Base-by-base conservation (phyloP, 2,329 filamentous ascomycete genomes). In the Xylaria polymorpha region DNA sequence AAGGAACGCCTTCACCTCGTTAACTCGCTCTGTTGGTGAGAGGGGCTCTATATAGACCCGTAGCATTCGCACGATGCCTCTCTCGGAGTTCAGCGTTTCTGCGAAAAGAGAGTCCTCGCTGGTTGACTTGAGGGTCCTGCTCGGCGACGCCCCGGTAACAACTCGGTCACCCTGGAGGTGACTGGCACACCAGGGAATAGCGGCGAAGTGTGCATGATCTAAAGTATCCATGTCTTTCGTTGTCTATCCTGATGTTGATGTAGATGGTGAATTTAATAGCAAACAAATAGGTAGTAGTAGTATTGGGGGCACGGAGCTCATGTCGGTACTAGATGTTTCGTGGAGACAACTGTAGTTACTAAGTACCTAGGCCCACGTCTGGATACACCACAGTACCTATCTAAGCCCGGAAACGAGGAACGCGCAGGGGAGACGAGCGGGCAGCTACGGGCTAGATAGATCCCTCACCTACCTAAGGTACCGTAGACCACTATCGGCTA, bases 31-130 rank as follows among this genome's bases (percentile, higher is more conserved):
- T 18, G 46, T 61, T 12, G 73, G 66, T 7, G 62, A 56, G 20
- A 69, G n/a, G 3, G 81, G 80, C 7, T 76, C 77, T 10, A 77
- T 72, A 75, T 84, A 84, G 70, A 85, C 79, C 29, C 79, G 78
- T 10, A 87, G 72, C 71, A 83, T 84, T 4, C 76, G 77, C 1
- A 80, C 74, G 61, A 91, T 83, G 4, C 87, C 87, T 25, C 81
- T 79, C 1, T 78, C 71, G 0, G 85, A 84, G 61, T 85, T 83
- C 57, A 91, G 80, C 0, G 86, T 88, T 44, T 83, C 80, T 3
- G 85, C 83, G 73, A 87, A 81, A 59, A 90, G 82, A 2, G 82
- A 79, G 76, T 90, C 86, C 74, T 87, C 85, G n/a, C 74, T 77
- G 58, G 67, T 71, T 0, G 74, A 46, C 64, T 85, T 85, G 3